These are phyloP conservation scores for Aspergillus leporis DNA, from an alignment of 495 filamentous ascomycete genomes.

Conservation along the genomic window DNA sequence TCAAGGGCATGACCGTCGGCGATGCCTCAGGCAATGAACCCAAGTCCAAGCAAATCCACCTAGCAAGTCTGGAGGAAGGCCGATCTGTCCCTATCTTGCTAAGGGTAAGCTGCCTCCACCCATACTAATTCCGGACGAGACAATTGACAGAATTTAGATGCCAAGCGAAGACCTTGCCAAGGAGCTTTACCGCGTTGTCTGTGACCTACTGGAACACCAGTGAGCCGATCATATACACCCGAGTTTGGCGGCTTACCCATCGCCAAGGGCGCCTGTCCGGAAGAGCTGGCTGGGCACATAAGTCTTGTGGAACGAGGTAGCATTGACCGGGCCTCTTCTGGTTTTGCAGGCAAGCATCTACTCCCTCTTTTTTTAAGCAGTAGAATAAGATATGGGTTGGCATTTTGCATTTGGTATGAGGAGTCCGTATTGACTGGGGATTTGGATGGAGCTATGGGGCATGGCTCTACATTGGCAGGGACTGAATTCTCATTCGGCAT, in stretches of 20 bases:
- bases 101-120: conserved; percentile 56
- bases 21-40: conserved; percentile 53
- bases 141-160: conserved; percentile 36
- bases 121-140: background rate
- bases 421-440: conserved; percentile 14
- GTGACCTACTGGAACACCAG: conserved; percentile 33
- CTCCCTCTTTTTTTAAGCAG: background rate
- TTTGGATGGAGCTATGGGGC: conserved; percentile 2
- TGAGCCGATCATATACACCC: conserved; percentile 11
- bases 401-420: conserved; percentile 24
- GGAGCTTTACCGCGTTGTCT: conserved; percentile 41
- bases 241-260: background rate
- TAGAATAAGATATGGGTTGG: conserved; percentile 11
- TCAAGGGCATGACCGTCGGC: conserved; percentile 71
- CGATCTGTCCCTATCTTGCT: conserved; percentile 63
- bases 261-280: too few species aligned
- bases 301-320: background rate
- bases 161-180: conserved; percentile 40
- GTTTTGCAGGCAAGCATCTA: background rate
- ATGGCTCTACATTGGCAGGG: background rate
- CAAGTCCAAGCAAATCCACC: conserved; percentile 55
- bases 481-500: background rate
- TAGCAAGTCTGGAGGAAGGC: conserved; percentile 62
- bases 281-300: background rate
- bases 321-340: background rate